phyloP scores from a whole-genome alignment of 1,139 yeast genomes.

The Chernovozyma aurita region DNA sequence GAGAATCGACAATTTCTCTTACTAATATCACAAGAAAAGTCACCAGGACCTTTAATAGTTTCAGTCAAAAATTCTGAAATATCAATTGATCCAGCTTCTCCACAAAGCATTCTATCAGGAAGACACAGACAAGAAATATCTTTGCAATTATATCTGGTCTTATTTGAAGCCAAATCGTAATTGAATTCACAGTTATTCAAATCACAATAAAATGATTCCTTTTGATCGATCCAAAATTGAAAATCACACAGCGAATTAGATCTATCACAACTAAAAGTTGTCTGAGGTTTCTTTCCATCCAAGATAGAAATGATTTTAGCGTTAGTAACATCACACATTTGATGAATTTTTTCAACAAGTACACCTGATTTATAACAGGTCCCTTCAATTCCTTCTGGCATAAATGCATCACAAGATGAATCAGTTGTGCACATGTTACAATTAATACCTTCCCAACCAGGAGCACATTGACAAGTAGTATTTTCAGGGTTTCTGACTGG shows the following conservation, averaged over 20 bases:
- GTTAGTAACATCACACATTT: constrained; percentile 93
- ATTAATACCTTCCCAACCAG: constrained; percentile 92
- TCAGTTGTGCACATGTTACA: constrained; percentile 80
- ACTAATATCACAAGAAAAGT: constrained; percentile 70
- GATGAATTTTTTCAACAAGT: constrained; percentile 74
- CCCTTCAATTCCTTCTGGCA: constrained; percentile 85
- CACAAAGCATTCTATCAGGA: constrained; percentile 92
- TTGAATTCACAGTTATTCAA: constrained; percentile 66
- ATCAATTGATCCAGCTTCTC: constrained; percentile 90
- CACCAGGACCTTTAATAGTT: constrained; percentile 91
- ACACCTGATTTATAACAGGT: constrained; percentile 90
- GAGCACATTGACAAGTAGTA: constrained; percentile 60
- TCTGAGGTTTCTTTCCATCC: constrained; percentile 82
- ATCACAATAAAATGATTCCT: constrained; percentile 88
- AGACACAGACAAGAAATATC: constrained; percentile 78
- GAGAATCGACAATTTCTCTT: constrained; percentile 68
- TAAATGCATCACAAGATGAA: constrained; percentile 72
- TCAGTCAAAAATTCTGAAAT: constrained; percentile 88
- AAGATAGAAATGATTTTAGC: constrained; percentile 76
- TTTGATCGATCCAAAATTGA: constrained; percentile 92
- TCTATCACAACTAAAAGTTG: constrained; percentile 81
- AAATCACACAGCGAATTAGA: constrained; percentile 69
- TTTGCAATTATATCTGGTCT: constrained; percentile 76
- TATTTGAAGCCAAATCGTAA: constrained; percentile 56
- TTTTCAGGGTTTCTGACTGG: constrained; percentile 50